These are phyloP conservation scores for Fusarium albidum DNA, from an alignment of 2,329 filamentous ascomycete species.

Conservation along the genomic window DNA sequence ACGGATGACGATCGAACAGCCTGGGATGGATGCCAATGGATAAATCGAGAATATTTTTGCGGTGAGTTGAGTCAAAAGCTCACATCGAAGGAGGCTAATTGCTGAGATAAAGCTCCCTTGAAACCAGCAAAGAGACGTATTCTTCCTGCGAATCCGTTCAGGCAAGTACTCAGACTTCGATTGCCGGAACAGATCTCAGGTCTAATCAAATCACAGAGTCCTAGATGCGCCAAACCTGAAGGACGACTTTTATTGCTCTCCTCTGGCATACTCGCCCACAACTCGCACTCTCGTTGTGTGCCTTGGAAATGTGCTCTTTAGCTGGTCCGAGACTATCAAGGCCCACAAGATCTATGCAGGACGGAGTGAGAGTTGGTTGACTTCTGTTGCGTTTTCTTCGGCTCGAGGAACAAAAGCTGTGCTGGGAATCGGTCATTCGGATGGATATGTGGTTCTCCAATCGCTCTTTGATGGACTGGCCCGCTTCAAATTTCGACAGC, in stretches of 20 bases:
- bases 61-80: slow-evolving; percentile 10
- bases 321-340: slow-evolving; percentile 83
- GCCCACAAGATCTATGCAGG: slow-evolving; percentile 58
- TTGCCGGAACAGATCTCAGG: slow-evolving; percentile 36
- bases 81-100: not conserved
- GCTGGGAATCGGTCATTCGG: slow-evolving; percentile 82
- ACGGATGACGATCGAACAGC: slow-evolving; percentile 27
- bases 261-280: slow-evolving; percentile 83
- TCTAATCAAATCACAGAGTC: slow-evolving; percentile 63
- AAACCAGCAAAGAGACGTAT: slow-evolving; percentile 43
- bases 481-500: slow-evolving; percentile 79
- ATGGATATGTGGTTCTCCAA: slow-evolving; percentile 80
- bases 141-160: slow-evolving; percentile 79
- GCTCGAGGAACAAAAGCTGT: slow-evolving; percentile 77
- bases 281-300: slow-evolving; percentile 84
- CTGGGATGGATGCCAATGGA: slow-evolving; percentile 41
- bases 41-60: slow-evolving; percentile 19
- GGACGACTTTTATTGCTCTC: slow-evolving; percentile 95
- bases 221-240: slow-evolving; percentile 88
- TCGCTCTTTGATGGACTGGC: slow-evolving; percentile 75
- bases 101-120: slow-evolving; percentile 23
- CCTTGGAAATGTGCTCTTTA: slow-evolving; percentile 79
- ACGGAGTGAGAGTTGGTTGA: slow-evolving; percentile 64
- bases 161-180: slow-evolving; percentile 59
- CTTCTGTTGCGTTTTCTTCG: slow-evolving; percentile 91